phyloP scores from a whole-genome alignment of 108 stramenopile genomes.

The Discostella stelligeroides region DNA sequence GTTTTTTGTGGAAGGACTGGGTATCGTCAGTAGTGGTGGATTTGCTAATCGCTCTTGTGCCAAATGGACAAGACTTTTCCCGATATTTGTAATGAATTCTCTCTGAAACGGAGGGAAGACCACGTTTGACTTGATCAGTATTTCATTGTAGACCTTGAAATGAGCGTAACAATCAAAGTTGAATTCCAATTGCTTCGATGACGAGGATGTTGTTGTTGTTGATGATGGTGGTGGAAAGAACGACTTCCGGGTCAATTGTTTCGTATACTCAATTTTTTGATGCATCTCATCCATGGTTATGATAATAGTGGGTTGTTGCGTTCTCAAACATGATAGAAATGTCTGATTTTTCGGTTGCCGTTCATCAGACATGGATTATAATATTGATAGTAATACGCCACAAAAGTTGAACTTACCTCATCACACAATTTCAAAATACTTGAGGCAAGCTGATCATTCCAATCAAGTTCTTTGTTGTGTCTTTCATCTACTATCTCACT shows the following conservation, averaged over 20 bases:
- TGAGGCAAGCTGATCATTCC: conserved; percentile 16
- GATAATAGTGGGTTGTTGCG: conserved; percentile 8
- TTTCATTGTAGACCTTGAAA: conserved; percentile 75
- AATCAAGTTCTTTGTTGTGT: neutral
- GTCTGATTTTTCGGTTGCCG: conserved; percentile 6
- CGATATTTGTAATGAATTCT: conserved; percentile 56
- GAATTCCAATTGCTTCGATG: conserved; percentile 58
- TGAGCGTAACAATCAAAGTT: conserved; percentile 74
- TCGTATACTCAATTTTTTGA: conserved; percentile 49
- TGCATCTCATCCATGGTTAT: conserved; percentile 27
- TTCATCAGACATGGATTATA: neutral
- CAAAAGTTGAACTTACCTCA: conserved; percentile 29
- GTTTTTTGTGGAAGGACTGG: conserved; percentile 5
- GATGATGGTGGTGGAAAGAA: conserved; percentile 43
- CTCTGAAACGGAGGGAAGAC: conserved; percentile 55
- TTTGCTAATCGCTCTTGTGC: conserved; percentile 1
- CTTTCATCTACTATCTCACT: neutral
- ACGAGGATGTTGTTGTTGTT: too few relatives aligned
- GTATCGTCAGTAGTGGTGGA: neutral
- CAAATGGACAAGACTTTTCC: conserved; percentile 40
- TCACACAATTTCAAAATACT: conserved; percentile 30
- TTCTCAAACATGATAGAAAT: conserved; percentile 49
- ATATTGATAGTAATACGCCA: neutral
- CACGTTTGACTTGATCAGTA: conserved; percentile 50
- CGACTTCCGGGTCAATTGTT: conserved; percentile 45